Evolutionary conservation across 2,329 filamentous ascomycete species (phyloP), one percentile per base, ranked within the genome.

Genomic region (Knoxdaviesia proteae): DNA sequence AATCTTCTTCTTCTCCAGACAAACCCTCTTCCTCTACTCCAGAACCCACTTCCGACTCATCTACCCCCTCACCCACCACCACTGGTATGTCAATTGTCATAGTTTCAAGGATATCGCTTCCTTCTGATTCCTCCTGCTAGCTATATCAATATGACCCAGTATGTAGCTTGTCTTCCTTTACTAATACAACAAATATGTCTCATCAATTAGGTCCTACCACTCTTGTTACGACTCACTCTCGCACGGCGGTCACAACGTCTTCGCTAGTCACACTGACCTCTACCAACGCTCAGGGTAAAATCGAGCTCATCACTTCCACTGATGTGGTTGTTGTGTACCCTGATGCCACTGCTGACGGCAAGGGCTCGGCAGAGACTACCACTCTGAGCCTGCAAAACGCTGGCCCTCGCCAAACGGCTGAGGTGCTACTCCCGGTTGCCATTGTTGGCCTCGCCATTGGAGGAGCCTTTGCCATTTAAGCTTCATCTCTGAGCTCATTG

Each of bases 301-400:
- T 64, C 42, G 60, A 61, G 3, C 58, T 62, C 8, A 54, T 69
- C 40, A 69, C 66, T 7, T 60, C 60, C n/a, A 70, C 67, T 1
- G 66, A 65, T 0, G 65, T 58, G 51, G 66, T 70, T 3, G 60
- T 57, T 29, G 61, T 64, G 36, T 56, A 61, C 7, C 60, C 63
- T 1, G 48, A 53, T 32, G 43, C 55, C 7, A 53, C 54, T n/a
- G 46, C 47, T 10, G 47, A 47, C 29, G 44, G 49, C 45, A 49
- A 49, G 43, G 51, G 53, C 36, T 56, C 60, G 34, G 53, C 52
- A 32, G 39, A 45, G 9, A 36, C 8, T 9, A 9, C 34, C 3
- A 36, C 34, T 36, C 34, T 11, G 9, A 36, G 34, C 20, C 52
- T 65, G 32, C 62, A 65, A 48, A 61, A 59, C 47, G 56, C 50